Conservation (phyloP, 169 alveolate genomes). For the Plasmodium ovale region DNA sequence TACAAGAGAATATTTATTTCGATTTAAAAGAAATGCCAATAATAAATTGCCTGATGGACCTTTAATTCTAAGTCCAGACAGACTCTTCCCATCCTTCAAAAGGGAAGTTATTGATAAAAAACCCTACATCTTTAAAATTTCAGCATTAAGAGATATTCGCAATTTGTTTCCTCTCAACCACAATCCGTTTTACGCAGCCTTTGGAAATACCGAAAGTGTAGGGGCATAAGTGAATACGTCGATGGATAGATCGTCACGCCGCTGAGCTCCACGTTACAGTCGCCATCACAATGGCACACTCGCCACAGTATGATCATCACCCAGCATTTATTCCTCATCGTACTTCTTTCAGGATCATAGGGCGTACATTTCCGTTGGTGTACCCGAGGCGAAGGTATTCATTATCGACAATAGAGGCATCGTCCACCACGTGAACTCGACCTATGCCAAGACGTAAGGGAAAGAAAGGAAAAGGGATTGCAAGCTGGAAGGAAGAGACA, state of each 20-base stretch:
- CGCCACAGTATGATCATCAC: not conserved
- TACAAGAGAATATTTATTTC: constrained; percentile 94
- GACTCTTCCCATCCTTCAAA: constrained; percentile 94
- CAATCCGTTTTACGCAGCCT: constrained; percentile 97
- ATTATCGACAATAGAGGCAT: constrained; percentile 92
- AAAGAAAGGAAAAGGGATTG: not conserved
- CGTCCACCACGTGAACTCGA: constrained; percentile 89
- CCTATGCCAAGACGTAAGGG: constrained; percentile 89
- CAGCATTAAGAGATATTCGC: constrained; percentile 94
- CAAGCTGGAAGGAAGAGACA: not conserved
- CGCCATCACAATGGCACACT: not conserved
- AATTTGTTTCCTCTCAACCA: constrained; percentile 92
- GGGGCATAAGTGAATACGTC: too few species aligned
- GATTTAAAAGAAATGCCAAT: constrained; percentile 90
- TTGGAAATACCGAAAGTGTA: constrained; percentile 97
- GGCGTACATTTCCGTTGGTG: constrained; percentile 93
- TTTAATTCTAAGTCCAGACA: constrained; percentile 96
- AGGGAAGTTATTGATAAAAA: constrained; percentile 97
- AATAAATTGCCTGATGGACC: constrained; percentile 96
- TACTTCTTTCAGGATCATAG: constrained; percentile 86
- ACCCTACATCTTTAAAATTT: constrained; percentile 96
- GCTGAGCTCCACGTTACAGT: not conserved
- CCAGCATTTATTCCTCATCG: not conserved
- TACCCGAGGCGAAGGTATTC: constrained; percentile 93
- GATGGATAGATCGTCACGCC: too few species aligned